A percentile compares a stretch with the other conserved stretches of the same genome.
Conservation (phyloP, 148 eudicot species). For the Gaultheria prostrata region DNA sequence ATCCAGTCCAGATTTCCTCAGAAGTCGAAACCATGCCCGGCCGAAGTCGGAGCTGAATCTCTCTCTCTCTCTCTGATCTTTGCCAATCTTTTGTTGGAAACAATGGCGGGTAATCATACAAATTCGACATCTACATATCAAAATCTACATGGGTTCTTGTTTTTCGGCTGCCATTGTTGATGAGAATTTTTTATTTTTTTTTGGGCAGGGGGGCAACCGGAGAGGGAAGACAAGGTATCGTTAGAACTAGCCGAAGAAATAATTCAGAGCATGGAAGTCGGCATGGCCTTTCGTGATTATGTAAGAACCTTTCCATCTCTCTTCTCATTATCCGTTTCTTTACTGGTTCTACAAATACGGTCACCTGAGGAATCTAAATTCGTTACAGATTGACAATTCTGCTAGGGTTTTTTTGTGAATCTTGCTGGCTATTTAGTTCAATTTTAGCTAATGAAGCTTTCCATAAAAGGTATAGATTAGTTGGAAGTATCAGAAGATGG, state of each 20-base stretch:
- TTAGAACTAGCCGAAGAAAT: conserved; percentile 85
- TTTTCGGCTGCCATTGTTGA: neutral
- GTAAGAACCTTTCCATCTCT: conserved; percentile 25
- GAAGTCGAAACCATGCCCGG: neutral
- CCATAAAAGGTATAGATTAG: neutral
- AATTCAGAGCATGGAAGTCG: conserved; percentile 97
- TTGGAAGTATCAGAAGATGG: neutral
- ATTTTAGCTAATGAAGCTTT: neutral
- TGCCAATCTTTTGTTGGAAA: neutral
- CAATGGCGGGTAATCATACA: conserved; percentile 20
- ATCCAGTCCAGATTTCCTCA: neutral
- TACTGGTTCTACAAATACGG: neutral
- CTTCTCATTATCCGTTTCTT: neutral
- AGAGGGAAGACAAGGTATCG: conserved; percentile 80
- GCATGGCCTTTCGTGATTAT: conserved; percentile 96
- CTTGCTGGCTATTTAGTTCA: neutral
- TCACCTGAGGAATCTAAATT: neutral
- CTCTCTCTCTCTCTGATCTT: neutral
- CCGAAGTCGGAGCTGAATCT: neutral
- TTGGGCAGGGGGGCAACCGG: conserved; percentile 39
- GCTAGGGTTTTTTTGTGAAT: neutral
- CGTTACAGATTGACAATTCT: neutral
- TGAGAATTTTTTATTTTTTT: neutral
- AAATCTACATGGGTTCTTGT: neutral
- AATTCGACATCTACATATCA: neutral